Evolutionary conservation across 768 basidiomycete genomes (phyloP).

Genomic region (Termitomyces sp.): DNA sequence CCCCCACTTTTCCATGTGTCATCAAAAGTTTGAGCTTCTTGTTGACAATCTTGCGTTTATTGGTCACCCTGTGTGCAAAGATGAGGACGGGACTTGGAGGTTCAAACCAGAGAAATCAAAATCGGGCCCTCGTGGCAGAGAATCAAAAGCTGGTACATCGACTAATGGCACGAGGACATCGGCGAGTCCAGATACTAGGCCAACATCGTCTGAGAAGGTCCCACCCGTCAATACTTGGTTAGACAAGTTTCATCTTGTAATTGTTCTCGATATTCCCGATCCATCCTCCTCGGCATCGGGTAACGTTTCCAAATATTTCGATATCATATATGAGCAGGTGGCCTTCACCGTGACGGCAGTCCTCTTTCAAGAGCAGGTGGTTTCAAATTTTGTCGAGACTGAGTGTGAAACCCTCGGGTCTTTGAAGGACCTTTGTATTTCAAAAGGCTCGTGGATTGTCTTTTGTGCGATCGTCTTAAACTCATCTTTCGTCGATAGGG

Average conservation of each 20-base stretch:
- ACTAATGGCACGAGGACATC: conserved; percentile 27
- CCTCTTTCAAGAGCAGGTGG: conserved; percentile 86
- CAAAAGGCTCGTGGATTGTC: conserved; percentile 44
- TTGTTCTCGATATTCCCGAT: conserved; percentile 88
- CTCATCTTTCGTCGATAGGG: conserved; percentile 32
- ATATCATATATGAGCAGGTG: conserved; percentile 85
- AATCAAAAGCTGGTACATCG: conserved; percentile 38
- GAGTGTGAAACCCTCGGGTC: conserved; percentile 72
- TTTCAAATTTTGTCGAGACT: conserved; percentile 79
- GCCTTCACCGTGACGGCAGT: conserved; percentile 90
- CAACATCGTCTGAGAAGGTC: conserved; percentile 31
- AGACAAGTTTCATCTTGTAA: conserved; percentile 79
- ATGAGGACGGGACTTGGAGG: conserved; percentile 68
- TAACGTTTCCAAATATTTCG: conserved; percentile 75
- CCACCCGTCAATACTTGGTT: conserved; percentile 46
- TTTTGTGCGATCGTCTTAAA: conserved; percentile 6
- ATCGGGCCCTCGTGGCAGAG: conserved; percentile 50
- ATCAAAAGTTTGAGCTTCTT: conserved; percentile 90
- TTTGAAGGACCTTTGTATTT: conserved; percentile 66
- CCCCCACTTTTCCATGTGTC: conserved; percentile 76
- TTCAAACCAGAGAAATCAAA: conserved; percentile 64
- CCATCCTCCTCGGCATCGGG: conserved; percentile 81
- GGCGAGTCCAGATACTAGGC: conserved; percentile 21
- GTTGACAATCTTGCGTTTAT: conserved; percentile 92
- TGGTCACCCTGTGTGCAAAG: conserved; percentile 89